Percentiles rank a stretch among this genome's conserved stretches.
Conservation (phyloP, 768 basidiomycete genomes). For the Dentipellis sp. region DNA sequence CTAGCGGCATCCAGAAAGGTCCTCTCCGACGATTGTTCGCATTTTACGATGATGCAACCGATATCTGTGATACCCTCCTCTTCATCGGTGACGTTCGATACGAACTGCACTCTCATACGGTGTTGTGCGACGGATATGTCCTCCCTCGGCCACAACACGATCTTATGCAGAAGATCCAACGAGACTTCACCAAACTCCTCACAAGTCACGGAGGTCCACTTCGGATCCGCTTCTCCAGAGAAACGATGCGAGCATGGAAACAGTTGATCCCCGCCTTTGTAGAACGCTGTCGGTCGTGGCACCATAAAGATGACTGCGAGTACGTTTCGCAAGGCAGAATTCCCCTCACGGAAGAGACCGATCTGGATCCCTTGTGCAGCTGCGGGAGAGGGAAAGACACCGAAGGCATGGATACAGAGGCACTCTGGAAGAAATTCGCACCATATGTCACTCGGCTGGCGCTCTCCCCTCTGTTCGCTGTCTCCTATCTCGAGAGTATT, state of each 20-base stretch:
- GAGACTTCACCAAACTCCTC: background rate
- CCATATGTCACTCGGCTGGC: conserved; percentile 40
- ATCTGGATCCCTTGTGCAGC: conserved; percentile 35
- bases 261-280: conserved; percentile 39
- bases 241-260: conserved; percentile 32
- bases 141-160: conserved; percentile 27
- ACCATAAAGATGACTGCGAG: conserved; percentile 37
- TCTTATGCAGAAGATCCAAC: background rate
- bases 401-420: conserved; percentile 15
- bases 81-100: conserved; percentile 37
- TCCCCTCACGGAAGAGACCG: conserved; percentile 30
- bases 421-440: conserved; percentile 29
- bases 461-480: conserved; percentile 43
- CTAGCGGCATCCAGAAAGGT: conserved; percentile 16
- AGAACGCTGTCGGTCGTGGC: conserved; percentile 46
- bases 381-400: conserved; percentile 44
- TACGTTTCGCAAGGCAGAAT: conserved; percentile 25
- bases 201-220: too few relatives aligned
- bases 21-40: background rate
- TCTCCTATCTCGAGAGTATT: conserved; percentile 37
- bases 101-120: conserved; percentile 39
- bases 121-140: conserved; percentile 42
- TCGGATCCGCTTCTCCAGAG: too few relatives aligned
- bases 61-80: conserved; percentile 29
- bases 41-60: background rate